phyloP scores from a whole-genome alignment of 257 asterid genomes.

The Rehmannia glutinosa region DNA sequence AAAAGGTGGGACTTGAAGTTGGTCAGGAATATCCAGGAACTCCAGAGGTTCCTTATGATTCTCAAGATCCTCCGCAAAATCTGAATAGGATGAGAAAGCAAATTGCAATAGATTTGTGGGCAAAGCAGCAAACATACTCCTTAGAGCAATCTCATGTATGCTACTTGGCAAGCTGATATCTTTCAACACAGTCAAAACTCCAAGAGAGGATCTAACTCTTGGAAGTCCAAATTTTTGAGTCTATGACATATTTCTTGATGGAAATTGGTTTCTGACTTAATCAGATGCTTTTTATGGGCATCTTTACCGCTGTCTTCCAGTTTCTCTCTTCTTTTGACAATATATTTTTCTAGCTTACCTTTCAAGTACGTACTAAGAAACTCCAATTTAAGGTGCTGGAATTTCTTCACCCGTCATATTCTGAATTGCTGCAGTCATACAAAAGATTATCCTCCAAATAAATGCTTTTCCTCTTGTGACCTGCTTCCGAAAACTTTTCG shows the following conservation, averaged over 20 bases:
- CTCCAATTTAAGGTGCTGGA: slow-evolving; percentile 35
- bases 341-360: slow-evolving; percentile 33
- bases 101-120: slow-evolving; percentile 40
- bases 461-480: slow-evolving; percentile 35
- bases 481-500: slow-evolving; percentile 19
- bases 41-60: slow-evolving; percentile 31
- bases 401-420: slow-evolving; percentile 31
- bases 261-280: slow-evolving; percentile 13
- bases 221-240: slow-evolving; percentile 33
- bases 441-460: slow-evolving; percentile 38
- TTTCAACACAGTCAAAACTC: slow-evolving; percentile 28
- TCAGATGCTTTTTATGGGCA: slow-evolving; percentile 16
- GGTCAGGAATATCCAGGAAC: slow-evolving; percentile 37
- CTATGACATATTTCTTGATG: slow-evolving; percentile 39
- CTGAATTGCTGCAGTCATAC: slow-evolving; percentile 24
- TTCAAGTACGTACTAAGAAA: slow-evolving; percentile 48
- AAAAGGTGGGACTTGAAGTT: slow-evolving; percentile 36
- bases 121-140: slow-evolving; percentile 40
- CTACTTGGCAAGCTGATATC: slow-evolving; percentile 57
- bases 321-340: slow-evolving; percentile 31
- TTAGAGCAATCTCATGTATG: slow-evolving; percentile 60
- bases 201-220: slow-evolving; percentile 17
- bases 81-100: slow-evolving; percentile 36
- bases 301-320: slow-evolving; percentile 18
- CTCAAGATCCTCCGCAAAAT: slow-evolving; percentile 24